phyloP scores from a whole-genome alignment of 306 rosid species.

The Sesbania bispinosa region DNA sequence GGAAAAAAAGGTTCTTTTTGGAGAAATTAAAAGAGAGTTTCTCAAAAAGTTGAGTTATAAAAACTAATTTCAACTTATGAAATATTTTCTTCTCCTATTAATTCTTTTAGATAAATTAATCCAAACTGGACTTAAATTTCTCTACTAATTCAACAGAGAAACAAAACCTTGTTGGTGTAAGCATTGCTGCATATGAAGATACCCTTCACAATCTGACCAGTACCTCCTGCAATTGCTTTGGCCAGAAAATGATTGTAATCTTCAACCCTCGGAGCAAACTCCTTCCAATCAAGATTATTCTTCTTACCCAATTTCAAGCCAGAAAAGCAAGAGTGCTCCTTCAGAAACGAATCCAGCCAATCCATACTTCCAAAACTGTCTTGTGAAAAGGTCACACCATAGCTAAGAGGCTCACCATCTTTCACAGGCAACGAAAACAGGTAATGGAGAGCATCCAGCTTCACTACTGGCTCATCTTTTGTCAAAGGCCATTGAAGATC shows the following conservation, averaged over 20 bases:
- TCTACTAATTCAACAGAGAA: background rate
- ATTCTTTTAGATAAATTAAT: no score
- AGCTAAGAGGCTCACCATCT: slow-evolving; percentile 81
- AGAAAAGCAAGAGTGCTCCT: slow-evolving; percentile 67
- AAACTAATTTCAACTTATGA: no score
- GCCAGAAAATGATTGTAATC: slow-evolving; percentile 79
- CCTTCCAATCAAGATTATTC: slow-evolving; percentile 72
- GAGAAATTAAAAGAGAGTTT: no score
- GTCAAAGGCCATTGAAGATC: slow-evolving; percentile 81
- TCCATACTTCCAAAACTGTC: slow-evolving; percentile 37
- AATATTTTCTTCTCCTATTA: no score
- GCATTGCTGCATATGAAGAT: slow-evolving; percentile 83
- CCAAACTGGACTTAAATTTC: no score
- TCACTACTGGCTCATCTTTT: slow-evolving; percentile 91
- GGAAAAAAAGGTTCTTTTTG: no score
- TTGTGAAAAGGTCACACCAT: slow-evolving; percentile 71
- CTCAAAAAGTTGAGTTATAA: no score
- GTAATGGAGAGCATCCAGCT: slow-evolving; percentile 59
- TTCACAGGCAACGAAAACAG: slow-evolving; percentile 72
- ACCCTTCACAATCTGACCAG: slow-evolving; percentile 94
- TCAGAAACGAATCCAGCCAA: slow-evolving; percentile 58
- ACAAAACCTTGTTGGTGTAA: slow-evolving; percentile 76
- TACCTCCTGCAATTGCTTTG: slow-evolving; percentile 87
- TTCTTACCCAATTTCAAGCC: slow-evolving; percentile 28
- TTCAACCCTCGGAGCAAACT: slow-evolving; percentile 83